Evolutionary conservation across 768 basidiomycete species (phyloP), one percentile per base, ranked within the genome.

Genomic region (Tylopilus sp.): DNA sequence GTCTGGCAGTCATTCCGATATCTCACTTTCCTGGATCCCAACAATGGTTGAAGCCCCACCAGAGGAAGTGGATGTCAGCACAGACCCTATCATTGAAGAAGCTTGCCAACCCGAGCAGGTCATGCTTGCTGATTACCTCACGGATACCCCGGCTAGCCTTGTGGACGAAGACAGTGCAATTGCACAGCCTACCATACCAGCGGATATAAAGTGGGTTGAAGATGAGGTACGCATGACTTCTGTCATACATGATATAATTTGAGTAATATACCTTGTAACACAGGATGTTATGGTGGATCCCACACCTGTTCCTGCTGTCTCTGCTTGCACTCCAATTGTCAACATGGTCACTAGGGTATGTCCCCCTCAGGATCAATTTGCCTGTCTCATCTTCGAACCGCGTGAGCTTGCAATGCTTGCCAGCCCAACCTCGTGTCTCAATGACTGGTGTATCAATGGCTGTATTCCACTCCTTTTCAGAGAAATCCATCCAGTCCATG

Each of bases 391-490:
- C 3, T 60, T 63, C 21, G 44, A 58, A n/a, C 1, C 28, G 4
- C 20, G 22, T 0, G 51, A 59, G 9, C 47, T 64, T 17, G 20
- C 6, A 0, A 49, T 48, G 20, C 58, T 63, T 2, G 22, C 28
- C 0, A 49, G 39, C 17, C 48, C 45, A 1, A 53, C 47, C 1
- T 26, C 52, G 0, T 31, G 21, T 0, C 42, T 63, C 0, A 60
- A 60, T 22, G 52, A 63, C 9, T 25, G 21, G 4, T 57, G 51
- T 6, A 63, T 63, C 13, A 63, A 63, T 17, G 45, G 56, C 0
- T 60, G 53, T 20, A 52, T 57, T 3, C 17, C 40, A 1, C 41
- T 60, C 4, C 53, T 63, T 2, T 28, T 58, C 13, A 20, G 42
- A 0, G 15, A 0, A 1, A 40, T 50, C 8, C 25, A 44, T 4